Conservation (phyloP, 768 basidiomycete species). For the Albatrellus ellisii region DNA sequence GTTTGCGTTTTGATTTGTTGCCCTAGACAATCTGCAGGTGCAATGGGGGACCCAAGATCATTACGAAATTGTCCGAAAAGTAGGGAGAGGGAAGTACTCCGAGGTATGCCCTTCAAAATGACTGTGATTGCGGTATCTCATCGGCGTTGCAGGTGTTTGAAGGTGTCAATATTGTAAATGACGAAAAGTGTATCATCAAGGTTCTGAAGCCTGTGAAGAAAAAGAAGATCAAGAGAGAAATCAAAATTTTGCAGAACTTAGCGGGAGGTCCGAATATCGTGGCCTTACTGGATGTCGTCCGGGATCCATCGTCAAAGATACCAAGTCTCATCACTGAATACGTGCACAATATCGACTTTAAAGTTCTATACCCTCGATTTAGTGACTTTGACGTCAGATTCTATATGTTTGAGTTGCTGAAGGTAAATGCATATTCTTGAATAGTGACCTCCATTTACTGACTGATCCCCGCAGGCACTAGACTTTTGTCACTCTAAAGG, state of each 20-base stretch:
- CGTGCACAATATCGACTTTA: slow-evolving; percentile 97
- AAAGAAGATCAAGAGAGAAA: slow-evolving; percentile 99
- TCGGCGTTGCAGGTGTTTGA: slow-evolving; percentile 60
- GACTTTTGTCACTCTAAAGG: slow-evolving; percentile 98
- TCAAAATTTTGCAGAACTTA: slow-evolving; percentile 94
- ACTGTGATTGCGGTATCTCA: background rate
- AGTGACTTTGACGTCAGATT: slow-evolving; percentile 91
- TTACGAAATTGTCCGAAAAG: slow-evolving; percentile 95
- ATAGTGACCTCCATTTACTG: background rate
- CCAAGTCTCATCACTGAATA: slow-evolving; percentile 96
- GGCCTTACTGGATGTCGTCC: slow-evolving; percentile 85
- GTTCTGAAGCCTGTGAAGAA: slow-evolving; percentile 99
- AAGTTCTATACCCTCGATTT: slow-evolving; percentile 89
- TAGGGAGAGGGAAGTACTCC: slow-evolving; percentile 90
- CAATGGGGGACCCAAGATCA: slow-evolving; percentile 97
- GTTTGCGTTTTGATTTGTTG: slow-evolving; percentile 4
- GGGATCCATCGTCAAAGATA: slow-evolving; percentile 93
- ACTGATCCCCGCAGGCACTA: slow-evolving; percentile 49
- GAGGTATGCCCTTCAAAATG: slow-evolving; percentile 41
- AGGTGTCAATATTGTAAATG: slow-evolving; percentile 81
- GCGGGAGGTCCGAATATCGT: slow-evolving; percentile 95
- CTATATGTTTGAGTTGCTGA: slow-evolving; percentile 94
- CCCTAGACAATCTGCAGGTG: slow-evolving; percentile 85
- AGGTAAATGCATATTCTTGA: slow-evolving; percentile 32
- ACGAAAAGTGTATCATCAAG: slow-evolving; percentile 96